Evolutionary conservation across 139 green algal genomes (phyloP).

Genomic region (Pedinophyceae sp.): DNA sequence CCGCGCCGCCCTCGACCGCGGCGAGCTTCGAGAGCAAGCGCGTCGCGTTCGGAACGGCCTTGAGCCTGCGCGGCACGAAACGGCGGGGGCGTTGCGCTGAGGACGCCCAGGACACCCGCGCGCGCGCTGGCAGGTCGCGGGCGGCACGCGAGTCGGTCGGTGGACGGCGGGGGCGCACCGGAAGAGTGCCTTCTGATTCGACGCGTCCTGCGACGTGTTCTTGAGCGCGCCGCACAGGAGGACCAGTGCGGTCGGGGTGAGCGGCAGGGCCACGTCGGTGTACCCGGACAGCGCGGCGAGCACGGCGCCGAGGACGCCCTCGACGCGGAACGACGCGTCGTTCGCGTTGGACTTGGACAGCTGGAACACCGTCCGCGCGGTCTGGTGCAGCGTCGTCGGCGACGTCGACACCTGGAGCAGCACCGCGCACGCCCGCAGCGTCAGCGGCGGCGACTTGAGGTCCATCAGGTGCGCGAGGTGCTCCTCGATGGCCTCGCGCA

Average conservation of each 20-base stretch:
- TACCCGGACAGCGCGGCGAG: neutral
- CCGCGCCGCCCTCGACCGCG: too few species aligned
- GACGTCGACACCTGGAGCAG: neutral
- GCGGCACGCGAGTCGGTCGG: too few species aligned
- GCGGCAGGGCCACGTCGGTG: too few species aligned
- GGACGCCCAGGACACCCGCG: too few species aligned
- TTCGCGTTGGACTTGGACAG: neutral
- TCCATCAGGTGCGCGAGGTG: neutral
- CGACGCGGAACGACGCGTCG: neutral
- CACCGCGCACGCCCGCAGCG: neutral
- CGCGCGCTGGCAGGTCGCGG: too few species aligned
- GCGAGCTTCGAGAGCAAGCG: too few species aligned
- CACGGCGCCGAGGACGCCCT: neutral
- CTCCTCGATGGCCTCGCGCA: neutral
- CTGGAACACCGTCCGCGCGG: neutral
- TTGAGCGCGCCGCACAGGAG: neutral
- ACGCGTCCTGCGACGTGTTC: neutral
- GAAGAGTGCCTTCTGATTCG: too few species aligned
- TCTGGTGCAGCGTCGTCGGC: neutral
- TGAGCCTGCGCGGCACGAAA: too few species aligned
- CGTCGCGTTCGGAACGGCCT: too few species aligned
- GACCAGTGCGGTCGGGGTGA: neutral
- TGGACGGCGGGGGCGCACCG: too few species aligned
- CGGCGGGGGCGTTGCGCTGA: too few species aligned
- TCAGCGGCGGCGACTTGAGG: neutral